Evolutionary conservation across 257 asterid genomes (phyloP).

Genomic region (Forsythia suspensa): DNA sequence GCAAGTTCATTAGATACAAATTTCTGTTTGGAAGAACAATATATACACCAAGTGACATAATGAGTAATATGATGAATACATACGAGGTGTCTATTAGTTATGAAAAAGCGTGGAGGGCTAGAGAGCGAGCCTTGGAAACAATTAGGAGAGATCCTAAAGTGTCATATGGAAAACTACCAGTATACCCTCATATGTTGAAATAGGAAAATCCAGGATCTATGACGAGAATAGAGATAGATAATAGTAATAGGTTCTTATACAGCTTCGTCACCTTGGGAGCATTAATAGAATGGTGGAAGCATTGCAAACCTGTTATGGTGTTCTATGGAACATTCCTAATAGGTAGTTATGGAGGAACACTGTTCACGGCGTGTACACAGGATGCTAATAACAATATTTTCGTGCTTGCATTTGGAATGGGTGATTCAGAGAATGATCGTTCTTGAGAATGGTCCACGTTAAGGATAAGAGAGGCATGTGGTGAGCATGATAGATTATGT

Average conservation of each 20-base stretch:
- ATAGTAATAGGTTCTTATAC: not conserved
- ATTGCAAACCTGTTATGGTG: constrained; percentile 5
- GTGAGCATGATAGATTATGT: constrained; percentile 6
- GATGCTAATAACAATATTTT: not conserved
- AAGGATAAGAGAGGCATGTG: not conserved
- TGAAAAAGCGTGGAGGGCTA: too few relatives aligned
- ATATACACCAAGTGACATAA: too few relatives aligned
- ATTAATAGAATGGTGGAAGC: constrained; percentile 8
- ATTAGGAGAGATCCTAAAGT: too few relatives aligned
- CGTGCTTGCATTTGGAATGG: not conserved
- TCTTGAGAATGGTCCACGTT: constrained; percentile 5
- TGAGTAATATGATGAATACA: too few relatives aligned
- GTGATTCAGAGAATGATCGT: constrained; percentile 1
- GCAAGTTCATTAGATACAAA: too few relatives aligned
- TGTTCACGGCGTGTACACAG: constrained; percentile 10
- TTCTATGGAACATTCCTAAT: not conserved
- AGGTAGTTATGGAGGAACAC: not conserved
- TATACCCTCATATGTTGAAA: too few relatives aligned
- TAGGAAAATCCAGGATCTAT: constrained; percentile 2
- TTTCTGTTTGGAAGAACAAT: too few relatives aligned
- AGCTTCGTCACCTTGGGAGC: not conserved
- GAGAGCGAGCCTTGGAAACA: too few relatives aligned
- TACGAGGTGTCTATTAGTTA: too few relatives aligned
- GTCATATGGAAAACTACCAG: too few relatives aligned
- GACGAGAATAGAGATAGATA: not conserved